Evolutionary conservation across 495 filamentous ascomycete genomes (phyloP).

Genomic region (Talaromyces wortmannii): DNA sequence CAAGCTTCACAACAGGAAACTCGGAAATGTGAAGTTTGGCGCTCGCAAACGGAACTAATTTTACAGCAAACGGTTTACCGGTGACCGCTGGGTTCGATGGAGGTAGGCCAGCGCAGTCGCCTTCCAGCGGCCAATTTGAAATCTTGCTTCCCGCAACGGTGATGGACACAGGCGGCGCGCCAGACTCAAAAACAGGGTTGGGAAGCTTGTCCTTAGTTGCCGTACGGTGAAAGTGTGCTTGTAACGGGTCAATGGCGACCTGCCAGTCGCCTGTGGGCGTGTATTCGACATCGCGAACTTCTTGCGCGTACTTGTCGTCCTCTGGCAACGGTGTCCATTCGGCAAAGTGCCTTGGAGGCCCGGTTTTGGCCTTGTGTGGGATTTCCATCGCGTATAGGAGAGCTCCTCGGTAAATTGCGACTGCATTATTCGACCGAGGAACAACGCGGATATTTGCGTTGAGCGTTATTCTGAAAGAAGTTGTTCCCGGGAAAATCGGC

Average conservation of each 20-base stretch:
- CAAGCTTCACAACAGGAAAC: conserved; percentile 26
- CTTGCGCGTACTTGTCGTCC: background rate
- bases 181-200: conserved; percentile 43
- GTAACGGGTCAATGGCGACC: conserved; percentile 6
- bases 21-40: conserved; percentile 56
- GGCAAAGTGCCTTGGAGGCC: background rate
- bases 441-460: conserved; percentile 17
- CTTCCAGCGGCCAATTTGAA: conserved; percentile 46
- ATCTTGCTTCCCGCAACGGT: conserved; percentile 45
- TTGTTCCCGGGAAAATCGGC: conserved; percentile 7
- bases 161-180: conserved; percentile 27
- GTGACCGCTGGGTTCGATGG: conserved; percentile 29
- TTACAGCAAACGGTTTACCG: conserved; percentile 31
- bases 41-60: conserved; percentile 48
- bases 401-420: conserved; percentile 47
- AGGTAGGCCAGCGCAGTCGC: conserved; percentile 37
- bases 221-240: conserved; percentile 1
- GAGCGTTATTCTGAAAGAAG: conserved; percentile 15
- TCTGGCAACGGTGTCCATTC: conserved; percentile 2
- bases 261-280: conserved; percentile 8
- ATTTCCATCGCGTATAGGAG: conserved; percentile 50
- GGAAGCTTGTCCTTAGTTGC: conserved; percentile 14
- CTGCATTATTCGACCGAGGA: conserved; percentile 42
- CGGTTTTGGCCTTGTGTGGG: conserved; percentile 15
- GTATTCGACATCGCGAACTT: conserved; percentile 6